phyloP scores from a whole-genome alignment of 805 yeast species.

The Teunomyces stri region DNA sequence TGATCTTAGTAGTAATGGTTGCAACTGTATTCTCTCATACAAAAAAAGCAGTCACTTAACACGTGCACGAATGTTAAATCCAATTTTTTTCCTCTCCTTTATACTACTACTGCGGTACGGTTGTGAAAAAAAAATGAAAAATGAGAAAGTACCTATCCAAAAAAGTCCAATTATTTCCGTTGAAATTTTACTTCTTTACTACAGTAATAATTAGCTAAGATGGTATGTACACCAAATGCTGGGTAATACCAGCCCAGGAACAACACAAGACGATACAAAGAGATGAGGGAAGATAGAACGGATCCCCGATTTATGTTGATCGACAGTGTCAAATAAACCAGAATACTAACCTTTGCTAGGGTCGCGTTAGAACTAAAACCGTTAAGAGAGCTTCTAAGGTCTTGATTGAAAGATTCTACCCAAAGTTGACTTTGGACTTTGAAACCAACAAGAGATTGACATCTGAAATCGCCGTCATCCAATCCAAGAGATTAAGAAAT shows the following conservation, averaged over 20 bases:
- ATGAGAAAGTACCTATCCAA: background rate
- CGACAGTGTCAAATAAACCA: slow-evolving; percentile 18
- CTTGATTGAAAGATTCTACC: slow-evolving; percentile 98
- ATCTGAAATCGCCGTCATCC: slow-evolving; percentile 97
- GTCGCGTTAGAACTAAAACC: slow-evolving; percentile 99
- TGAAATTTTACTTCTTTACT: slow-evolving; percentile 7
- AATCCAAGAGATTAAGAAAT: slow-evolving; percentile 99
- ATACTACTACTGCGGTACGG: slow-evolving; percentile 2
- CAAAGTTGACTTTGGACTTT: slow-evolving; percentile 98
- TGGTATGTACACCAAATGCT: slow-evolving; percentile 26
- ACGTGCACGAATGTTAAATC: background rate
- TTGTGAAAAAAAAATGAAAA: slow-evolving; percentile 4
- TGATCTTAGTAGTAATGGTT: no score
- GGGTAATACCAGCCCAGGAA: background rate
- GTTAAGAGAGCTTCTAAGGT: slow-evolving; percentile 99
- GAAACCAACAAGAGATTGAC: slow-evolving; percentile 99
- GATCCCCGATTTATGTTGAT: no score
- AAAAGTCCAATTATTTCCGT: slow-evolving; percentile 1
- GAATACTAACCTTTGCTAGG: slow-evolving; percentile 50
- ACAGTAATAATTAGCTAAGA: slow-evolving; percentile 28
- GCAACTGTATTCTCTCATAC: no score
- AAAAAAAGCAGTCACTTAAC: slow-evolving; percentile 1
- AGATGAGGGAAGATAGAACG: no score
- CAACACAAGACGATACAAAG: background rate
- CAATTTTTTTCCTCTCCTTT: background rate